phyloP scores from a whole-genome alignment of 2,329 filamentous ascomycete species.

The Ramichloridium luteum region DNA sequence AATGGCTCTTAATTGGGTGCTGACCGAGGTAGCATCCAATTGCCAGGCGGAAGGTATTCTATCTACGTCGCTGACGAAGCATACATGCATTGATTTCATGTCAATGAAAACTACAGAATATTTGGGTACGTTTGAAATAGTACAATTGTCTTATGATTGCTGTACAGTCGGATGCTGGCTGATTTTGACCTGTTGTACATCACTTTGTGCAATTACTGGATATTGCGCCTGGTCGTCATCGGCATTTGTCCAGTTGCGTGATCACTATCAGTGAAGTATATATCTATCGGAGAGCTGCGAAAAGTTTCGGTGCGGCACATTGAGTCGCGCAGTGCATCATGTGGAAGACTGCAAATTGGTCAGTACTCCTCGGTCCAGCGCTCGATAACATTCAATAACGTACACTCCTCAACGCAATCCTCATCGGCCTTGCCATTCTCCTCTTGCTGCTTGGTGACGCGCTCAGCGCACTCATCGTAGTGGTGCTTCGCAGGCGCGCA shows the following conservation, averaged over 20 bases:
- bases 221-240: too few species aligned
- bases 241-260: too few species aligned
- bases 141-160: slow-evolving; percentile 24
- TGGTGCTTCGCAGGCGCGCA: slow-evolving; percentile 91
- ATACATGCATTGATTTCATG: neutral
- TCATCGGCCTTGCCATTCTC: slow-evolving; percentile 67
- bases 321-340: slow-evolving; percentile 86
- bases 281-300: slow-evolving; percentile 76
- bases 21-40: too few species aligned
- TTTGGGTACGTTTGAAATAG: slow-evolving; percentile 13
- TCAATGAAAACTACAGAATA: neutral
- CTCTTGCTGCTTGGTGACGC: slow-evolving; percentile 63
- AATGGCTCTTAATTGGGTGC: neutral
- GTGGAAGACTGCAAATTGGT: slow-evolving; percentile 67
- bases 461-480: slow-evolving; percentile 95
- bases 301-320: slow-evolving; percentile 95
- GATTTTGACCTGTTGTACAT: too few species aligned
- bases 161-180: slow-evolving; percentile 21
- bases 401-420: slow-evolving; percentile 99
- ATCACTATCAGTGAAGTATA: too few species aligned
- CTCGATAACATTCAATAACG: slow-evolving; percentile 40
- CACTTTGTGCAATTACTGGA: too few species aligned
- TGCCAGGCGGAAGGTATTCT: too few species aligned
- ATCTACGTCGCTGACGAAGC: too few species aligned
- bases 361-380: neutral